Evolutionary conservation across 768 basidiomycete species (phyloP).

Genomic region (Leccinum longicurvipes): DNA sequence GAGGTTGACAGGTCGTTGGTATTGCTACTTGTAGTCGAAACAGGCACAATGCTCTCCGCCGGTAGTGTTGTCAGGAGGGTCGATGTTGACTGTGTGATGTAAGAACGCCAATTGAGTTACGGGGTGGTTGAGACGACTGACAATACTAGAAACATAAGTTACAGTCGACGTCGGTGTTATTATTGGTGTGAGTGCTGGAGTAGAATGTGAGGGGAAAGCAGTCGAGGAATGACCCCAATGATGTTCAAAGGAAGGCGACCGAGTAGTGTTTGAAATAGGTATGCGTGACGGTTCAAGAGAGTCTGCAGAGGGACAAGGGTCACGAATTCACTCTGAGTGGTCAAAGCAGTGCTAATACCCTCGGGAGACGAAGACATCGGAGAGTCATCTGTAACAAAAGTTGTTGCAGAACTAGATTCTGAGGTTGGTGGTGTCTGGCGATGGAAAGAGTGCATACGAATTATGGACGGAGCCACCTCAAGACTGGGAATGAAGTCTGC

Average conservation of each 20-base stretch:
- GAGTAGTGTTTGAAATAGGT: not conserved
- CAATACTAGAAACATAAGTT: not conserved
- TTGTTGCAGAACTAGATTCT: not conserved
- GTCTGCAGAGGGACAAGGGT: not conserved
- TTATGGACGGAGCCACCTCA: not conserved
- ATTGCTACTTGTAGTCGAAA: conserved; percentile 2
- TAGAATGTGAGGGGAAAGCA: not conserved
- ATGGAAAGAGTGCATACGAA: not conserved
- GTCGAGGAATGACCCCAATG: not conserved
- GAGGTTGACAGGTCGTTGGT: not conserved
- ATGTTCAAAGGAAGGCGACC: not conserved
- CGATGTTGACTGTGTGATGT: not conserved
- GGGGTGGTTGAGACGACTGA: not conserved
- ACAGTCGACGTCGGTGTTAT: not conserved
- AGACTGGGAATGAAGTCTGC: not conserved
- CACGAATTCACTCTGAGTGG: not conserved
- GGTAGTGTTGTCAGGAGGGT: conserved; percentile 2
- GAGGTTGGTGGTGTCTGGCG: not conserved
- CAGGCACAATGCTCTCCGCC: not conserved
- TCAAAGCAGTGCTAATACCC: not conserved
- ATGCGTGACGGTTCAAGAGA: not conserved
- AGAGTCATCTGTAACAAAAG: not conserved
- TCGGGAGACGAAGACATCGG: not conserved
- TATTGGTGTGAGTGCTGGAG: not conserved
- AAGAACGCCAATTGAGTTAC: not conserved